Conservation (phyloP, 805 yeast species). For the Candida ficus region DNA sequence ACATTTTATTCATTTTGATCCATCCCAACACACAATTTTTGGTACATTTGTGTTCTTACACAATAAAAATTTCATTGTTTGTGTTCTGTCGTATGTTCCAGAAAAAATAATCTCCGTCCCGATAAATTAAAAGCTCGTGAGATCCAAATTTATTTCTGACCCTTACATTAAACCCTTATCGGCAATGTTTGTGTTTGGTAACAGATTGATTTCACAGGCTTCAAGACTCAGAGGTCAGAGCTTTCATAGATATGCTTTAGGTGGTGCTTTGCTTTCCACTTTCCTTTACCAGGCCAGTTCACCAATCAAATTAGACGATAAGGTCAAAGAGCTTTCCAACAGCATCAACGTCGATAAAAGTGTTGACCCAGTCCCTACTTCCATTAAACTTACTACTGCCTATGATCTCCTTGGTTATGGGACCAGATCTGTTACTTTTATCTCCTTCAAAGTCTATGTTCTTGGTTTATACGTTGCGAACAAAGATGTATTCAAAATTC, state of each 20-base stretch:
- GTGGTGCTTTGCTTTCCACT: neutral
- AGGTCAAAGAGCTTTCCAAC: conserved; percentile 10
- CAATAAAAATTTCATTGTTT: too few relatives aligned
- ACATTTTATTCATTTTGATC: too few relatives aligned
- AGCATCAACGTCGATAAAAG: conserved; percentile 43
- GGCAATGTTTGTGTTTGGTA: neutral
- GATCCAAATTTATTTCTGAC: too few relatives aligned
- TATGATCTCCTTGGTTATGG: conserved; percentile 75
- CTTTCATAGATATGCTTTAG: neutral
- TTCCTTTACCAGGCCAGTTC: neutral
- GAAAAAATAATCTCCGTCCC: too few relatives aligned
- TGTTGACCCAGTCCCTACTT: conserved; percentile 36
- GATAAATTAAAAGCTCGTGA: too few relatives aligned
- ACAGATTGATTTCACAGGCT: neutral
- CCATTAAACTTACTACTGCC: conserved; percentile 26
- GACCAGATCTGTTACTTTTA: conserved; percentile 74
- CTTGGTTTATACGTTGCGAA: conserved; percentile 74
- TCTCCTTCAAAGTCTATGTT: conserved; percentile 80
- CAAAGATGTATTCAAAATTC: conserved; percentile 43
- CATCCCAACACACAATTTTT: too few relatives aligned
- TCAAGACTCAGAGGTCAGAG: neutral
- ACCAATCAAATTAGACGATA: conserved; percentile 12
- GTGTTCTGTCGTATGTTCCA: too few relatives aligned
- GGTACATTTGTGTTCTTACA: too few relatives aligned
- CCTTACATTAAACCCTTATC: too few relatives aligned